These are phyloP conservation scores for Apiotrichum akiyoshidainum DNA, from an alignment of 1,284 basidiomycete species.

Conservation along the genomic window DNA sequence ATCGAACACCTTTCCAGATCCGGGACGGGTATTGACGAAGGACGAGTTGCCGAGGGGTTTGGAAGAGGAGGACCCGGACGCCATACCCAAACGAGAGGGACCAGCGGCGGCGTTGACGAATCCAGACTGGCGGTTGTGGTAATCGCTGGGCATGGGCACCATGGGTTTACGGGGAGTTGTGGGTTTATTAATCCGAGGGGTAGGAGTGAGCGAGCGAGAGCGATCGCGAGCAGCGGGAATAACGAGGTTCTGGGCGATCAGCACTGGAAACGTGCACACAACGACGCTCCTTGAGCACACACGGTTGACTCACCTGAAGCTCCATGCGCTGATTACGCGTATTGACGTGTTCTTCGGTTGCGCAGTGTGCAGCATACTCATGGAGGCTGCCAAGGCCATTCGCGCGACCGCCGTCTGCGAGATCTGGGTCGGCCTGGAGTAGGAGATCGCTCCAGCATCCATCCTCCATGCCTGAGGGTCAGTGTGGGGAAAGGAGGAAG, in stretches of 20 bases:
- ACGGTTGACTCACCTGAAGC: slow-evolving; percentile 8
- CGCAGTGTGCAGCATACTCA: slow-evolving; percentile 27
- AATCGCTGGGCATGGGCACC: too few relatives aligned
- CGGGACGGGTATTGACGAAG: too few relatives aligned
- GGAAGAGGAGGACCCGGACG: too few relatives aligned
- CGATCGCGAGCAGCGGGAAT: neutral
- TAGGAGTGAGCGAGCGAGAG: too few relatives aligned
- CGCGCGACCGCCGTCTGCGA: slow-evolving; percentile 28
- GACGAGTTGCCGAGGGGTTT: neutral
- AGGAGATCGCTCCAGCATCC: slow-evolving; percentile 40
- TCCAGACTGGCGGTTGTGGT: too few relatives aligned
- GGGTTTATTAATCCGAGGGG: too few relatives aligned
- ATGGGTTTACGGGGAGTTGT: too few relatives aligned
- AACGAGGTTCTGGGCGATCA: neutral
- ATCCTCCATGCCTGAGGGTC: slow-evolving; percentile 42
- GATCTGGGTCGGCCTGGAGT: slow-evolving; percentile 33
- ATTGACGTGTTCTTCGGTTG: slow-evolving; percentile 1
- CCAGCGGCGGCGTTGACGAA: too few relatives aligned
- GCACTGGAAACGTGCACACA: too few relatives aligned
- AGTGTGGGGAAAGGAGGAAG: neutral
- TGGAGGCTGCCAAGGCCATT: slow-evolving; percentile 39
- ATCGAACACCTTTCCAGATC: neutral
- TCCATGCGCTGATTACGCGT: slow-evolving; percentile 11
- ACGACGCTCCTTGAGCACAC: neutral
- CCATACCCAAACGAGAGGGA: too few relatives aligned